Evolutionary conservation across 108 stramenopile species (phyloP).

Genomic region (Bacterosira constricta): DNA sequence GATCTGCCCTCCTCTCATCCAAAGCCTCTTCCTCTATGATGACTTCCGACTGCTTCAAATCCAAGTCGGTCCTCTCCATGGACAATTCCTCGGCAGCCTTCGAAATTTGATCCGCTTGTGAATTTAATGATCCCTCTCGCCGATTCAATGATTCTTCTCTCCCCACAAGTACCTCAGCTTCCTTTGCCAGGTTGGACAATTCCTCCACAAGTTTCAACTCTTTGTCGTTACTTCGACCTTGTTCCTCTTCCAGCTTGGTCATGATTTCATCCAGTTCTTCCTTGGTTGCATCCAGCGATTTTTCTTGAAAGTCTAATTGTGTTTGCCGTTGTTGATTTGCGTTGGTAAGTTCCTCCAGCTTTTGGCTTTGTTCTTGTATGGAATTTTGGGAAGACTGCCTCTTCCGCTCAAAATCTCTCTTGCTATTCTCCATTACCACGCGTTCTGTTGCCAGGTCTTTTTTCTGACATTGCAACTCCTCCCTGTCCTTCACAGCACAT

Average conservation of each 20-base stretch:
- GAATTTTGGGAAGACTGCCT: conserved; percentile 19
- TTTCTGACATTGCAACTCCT: conserved; percentile 10
- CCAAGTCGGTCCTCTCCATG: conserved; percentile 23
- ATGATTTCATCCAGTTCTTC: conserved; percentile 35
- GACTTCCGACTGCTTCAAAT: conserved; percentile 1
- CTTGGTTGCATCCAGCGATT: conserved; percentile 18
- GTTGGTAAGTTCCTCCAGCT: conserved; percentile 12
- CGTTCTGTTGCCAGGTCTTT: conserved; percentile 2
- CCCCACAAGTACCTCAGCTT: background rate
- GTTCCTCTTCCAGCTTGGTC: conserved; percentile 33
- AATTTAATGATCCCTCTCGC: background rate
- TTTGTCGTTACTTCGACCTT: conserved; percentile 11
- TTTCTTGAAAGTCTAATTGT: conserved; percentile 25
- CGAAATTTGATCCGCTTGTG: conserved; percentile 15
- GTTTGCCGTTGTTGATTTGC: conserved; percentile 15
- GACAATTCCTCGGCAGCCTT: conserved; percentile 9
- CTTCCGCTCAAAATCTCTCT: conserved; percentile 28
- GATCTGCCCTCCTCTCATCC: background rate
- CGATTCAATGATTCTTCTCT: conserved; percentile 11
- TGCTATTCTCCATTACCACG: conserved; percentile 15
- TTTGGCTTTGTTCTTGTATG: conserved; percentile 32
- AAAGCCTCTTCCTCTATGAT: conserved; percentile 14
- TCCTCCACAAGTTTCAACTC: conserved; percentile 20
- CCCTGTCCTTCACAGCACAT: background rate
- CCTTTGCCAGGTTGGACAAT: conserved; percentile 20